These are phyloP conservation scores for Chalaropsis thielavioides DNA, from an alignment of 2,329 filamentous ascomycete genomes.

Conservation along the genomic window DNA sequence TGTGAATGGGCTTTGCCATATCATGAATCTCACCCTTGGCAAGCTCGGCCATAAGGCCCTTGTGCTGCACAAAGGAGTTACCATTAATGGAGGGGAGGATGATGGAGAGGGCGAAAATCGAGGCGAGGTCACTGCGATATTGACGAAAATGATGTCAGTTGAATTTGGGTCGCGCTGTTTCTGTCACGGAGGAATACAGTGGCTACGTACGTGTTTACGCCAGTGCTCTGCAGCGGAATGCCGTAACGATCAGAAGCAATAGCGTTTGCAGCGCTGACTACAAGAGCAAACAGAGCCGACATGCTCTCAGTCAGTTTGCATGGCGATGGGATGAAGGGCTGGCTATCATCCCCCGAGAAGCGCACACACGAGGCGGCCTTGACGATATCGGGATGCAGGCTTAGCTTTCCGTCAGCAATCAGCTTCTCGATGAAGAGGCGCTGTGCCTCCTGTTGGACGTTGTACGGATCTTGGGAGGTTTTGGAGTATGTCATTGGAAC, in stretches of 20 bases:
- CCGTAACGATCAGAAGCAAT: slow-evolving; percentile 14
- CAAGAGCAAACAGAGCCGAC: slow-evolving; percentile 26
- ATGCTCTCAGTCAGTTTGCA: slow-evolving; percentile 32
- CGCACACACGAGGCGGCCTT: slow-evolving; percentile 1
- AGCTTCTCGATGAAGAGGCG: slow-evolving; percentile 9
- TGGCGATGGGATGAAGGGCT: slow-evolving; percentile 23
- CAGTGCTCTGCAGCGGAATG: slow-evolving; percentile 12
- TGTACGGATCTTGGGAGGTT: background rate
- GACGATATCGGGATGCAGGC: background rate
- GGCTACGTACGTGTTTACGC: slow-evolving; percentile 16
- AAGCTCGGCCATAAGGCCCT: slow-evolving; percentile 21
- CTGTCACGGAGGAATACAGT: slow-evolving; percentile 6
- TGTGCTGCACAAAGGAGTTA: slow-evolving; percentile 18
- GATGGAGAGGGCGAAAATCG: slow-evolving; percentile 13
- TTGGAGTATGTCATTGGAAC: background rate
- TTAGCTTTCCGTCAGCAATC: background rate
- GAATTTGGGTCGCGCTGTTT: background rate
- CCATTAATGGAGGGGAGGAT: slow-evolving; percentile 16
- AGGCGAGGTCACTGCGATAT: background rate
- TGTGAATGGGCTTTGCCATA: slow-evolving; percentile 22
- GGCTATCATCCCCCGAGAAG: slow-evolving; percentile 19
- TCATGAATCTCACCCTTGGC: slow-evolving; percentile 15
- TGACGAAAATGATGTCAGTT: background rate
- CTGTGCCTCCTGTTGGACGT: slow-evolving; percentile 6
- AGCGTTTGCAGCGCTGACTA: slow-evolving; percentile 17